Conservation (phyloP, 2,329 filamentous ascomycete genomes). For the Incumbomyces lentus region DNA sequence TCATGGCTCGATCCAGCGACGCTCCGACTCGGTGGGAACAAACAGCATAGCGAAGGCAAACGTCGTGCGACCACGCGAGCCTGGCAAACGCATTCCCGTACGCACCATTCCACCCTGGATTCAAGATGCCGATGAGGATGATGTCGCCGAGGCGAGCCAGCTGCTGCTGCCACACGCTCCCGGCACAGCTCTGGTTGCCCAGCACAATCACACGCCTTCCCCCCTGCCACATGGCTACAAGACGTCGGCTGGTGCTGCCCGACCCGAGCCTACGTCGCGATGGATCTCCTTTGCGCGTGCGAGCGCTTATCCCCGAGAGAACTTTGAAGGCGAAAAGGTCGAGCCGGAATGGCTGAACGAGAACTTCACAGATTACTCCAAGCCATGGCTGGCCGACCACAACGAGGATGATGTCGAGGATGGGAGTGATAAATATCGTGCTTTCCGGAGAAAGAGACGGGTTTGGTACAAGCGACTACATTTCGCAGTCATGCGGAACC, state of each 20-base stretch:
- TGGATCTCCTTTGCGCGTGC: conserved; percentile 37
- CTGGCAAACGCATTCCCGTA: conserved; percentile 3
- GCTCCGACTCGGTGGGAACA: conserved; percentile 6
- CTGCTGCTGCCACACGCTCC: conserved; percentile 28
- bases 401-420: conserved; percentile 40
- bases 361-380: conserved; percentile 35
- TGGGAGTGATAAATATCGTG: conserved; percentile 36
- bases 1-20: conserved; percentile 1
- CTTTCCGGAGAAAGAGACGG: conserved; percentile 42
- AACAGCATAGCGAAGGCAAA: background rate
- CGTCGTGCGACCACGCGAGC: background rate
- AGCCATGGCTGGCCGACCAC: conserved; percentile 42
- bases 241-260: conserved; percentile 9
- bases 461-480: conserved; percentile 52
- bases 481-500: conserved; percentile 63
- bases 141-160: conserved; percentile 26
- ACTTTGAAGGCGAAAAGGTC: conserved; percentile 31
- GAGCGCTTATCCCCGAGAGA: conserved; percentile 32
- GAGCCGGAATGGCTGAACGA: conserved; percentile 36
- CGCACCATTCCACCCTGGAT: conserved; percentile 28
- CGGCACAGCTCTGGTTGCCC: conserved; percentile 33
- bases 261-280: conserved; percentile 31
- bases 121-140: conserved; percentile 32
- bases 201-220: conserved; percentile 36
- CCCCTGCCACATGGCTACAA: conserved; percentile 15